Conservation (phyloP, 306 rosid species). For the Canavalia ensiformis region DNA sequence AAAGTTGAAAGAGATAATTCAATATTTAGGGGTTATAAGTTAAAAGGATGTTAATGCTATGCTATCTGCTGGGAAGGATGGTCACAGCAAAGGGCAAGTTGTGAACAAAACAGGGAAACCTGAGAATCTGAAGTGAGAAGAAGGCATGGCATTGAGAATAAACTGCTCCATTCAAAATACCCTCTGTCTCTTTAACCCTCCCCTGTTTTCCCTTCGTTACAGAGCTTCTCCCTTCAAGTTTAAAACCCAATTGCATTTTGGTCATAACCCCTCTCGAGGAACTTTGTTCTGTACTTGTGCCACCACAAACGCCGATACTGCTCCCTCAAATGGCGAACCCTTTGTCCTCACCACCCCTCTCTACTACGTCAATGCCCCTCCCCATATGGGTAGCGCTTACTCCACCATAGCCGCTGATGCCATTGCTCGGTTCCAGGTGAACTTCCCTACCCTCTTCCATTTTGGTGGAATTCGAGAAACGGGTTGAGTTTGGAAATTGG, state of each 20-base stretch:
- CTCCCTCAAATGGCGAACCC: constrained; percentile 53
- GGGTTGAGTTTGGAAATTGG: constrained; percentile 19
- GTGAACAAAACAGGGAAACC: neutral
- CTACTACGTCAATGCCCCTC: constrained; percentile 98
- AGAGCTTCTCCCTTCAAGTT: constrained; percentile 52
- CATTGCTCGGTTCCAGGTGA: constrained; percentile 94
- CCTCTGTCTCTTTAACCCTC: constrained; percentile 64
- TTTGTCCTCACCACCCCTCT: constrained; percentile 93
- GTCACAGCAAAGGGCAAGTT: neutral
- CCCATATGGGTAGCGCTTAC: constrained; percentile 98
- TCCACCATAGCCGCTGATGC: constrained; percentile 97
- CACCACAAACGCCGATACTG: constrained; percentile 2
- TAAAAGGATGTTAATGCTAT: neutral
- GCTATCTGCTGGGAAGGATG: neutral
- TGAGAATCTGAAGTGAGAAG: neutral
- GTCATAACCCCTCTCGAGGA: constrained; percentile 48
- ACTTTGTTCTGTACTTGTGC: constrained; percentile 62
- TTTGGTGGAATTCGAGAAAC: neutral
- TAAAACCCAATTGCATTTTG: constrained; percentile 56
- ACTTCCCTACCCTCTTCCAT: constrained; percentile 3
- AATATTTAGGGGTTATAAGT: no score
- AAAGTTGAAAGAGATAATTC: no score
- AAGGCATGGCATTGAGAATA: constrained; percentile 67
- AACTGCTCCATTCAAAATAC: constrained; percentile 65
- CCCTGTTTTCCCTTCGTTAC: constrained; percentile 53